Conservation (phyloP, 192 early-diverging fungal genomes). For the Entomortierella lignicola region DNA sequence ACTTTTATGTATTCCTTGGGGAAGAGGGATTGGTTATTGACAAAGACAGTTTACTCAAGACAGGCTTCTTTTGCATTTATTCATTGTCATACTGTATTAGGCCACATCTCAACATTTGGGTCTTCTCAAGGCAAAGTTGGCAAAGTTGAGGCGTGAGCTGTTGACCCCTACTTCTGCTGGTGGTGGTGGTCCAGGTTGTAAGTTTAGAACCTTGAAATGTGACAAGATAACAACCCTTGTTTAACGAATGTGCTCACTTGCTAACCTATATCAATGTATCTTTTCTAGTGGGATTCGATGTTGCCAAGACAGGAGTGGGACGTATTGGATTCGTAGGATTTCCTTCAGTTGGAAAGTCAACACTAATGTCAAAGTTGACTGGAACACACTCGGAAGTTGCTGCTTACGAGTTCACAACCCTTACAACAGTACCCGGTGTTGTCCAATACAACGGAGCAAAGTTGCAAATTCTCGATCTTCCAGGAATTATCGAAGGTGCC, state of each 20-base stretch:
- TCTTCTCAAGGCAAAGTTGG: slow-evolving; percentile 95
- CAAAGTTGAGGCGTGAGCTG: slow-evolving; percentile 95
- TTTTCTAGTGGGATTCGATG: slow-evolving; percentile 94
- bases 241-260: too few species aligned
- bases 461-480: slow-evolving; percentile 98
- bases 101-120: slow-evolving; percentile 96
- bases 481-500: slow-evolving; percentile 97
- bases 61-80: background rate
- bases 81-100: slow-evolving; percentile 20
- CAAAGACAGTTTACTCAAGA: too few species aligned
- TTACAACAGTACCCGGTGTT: slow-evolving; percentile 98
- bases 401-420: slow-evolving; percentile 98
- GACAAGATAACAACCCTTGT: too few species aligned
- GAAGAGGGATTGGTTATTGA: background rate
- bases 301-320: slow-evolving; percentile 98
- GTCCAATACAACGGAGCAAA: slow-evolving; percentile 97
- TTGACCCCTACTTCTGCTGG: slow-evolving; percentile 86
- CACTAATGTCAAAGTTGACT: slow-evolving; percentile 97
- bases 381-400: slow-evolving; percentile 97
- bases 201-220: slow-evolving; percentile 10
- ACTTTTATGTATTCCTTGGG: background rate
- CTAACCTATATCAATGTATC: too few species aligned
- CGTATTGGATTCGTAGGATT: slow-evolving; percentile 98
- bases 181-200: slow-evolving; percentile 88
- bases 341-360: slow-evolving; percentile 98